phyloP scores from a whole-genome alignment of 805 yeast species.

The Lipomyces oligophaga region DNA sequence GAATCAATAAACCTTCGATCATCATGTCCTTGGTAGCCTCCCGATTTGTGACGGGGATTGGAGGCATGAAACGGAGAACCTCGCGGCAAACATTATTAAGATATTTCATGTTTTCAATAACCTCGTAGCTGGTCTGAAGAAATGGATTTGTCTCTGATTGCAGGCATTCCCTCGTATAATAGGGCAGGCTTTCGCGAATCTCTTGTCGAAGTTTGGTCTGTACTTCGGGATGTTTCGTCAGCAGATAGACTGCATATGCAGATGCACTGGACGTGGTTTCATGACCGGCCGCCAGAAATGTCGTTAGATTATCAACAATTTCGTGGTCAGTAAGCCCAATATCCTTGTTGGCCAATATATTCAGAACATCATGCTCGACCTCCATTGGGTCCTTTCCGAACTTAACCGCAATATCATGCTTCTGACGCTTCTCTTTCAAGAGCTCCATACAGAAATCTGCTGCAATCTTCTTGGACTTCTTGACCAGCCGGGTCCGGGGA shows the following conservation, averaged over 20 bases:
- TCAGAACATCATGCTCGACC: slow-evolving; percentile 16
- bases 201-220: slow-evolving; percentile 16
- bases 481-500: slow-evolving; percentile 3
- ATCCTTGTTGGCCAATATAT: slow-evolving; percentile 13
- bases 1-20: slow-evolving; percentile 9
- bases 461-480: slow-evolving; percentile 1
- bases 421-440: slow-evolving; percentile 17
- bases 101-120: slow-evolving; percentile 14
- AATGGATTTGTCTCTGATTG: neutral
- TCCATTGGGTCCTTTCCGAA: slow-evolving; percentile 7
- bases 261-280: slow-evolving; percentile 23
- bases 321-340: slow-evolving; percentile 12
- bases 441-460: slow-evolving; percentile 6
- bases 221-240: slow-evolving; percentile 13
- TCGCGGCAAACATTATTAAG: slow-evolving; percentile 20
- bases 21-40: slow-evolving; percentile 8
- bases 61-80: slow-evolving; percentile 14
- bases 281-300: slow-evolving; percentile 28
- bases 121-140: slow-evolving; percentile 7
- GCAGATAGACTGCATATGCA: slow-evolving; percentile 10
- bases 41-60: slow-evolving; percentile 17
- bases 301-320: slow-evolving; percentile 17
- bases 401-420: slow-evolving; percentile 16
- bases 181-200: slow-evolving; percentile 14
- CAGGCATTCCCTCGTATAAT: neutral